Base-by-base conservation (phyloP, 202 grass and related monocot genomes). In the Setaria viridis region DNA sequence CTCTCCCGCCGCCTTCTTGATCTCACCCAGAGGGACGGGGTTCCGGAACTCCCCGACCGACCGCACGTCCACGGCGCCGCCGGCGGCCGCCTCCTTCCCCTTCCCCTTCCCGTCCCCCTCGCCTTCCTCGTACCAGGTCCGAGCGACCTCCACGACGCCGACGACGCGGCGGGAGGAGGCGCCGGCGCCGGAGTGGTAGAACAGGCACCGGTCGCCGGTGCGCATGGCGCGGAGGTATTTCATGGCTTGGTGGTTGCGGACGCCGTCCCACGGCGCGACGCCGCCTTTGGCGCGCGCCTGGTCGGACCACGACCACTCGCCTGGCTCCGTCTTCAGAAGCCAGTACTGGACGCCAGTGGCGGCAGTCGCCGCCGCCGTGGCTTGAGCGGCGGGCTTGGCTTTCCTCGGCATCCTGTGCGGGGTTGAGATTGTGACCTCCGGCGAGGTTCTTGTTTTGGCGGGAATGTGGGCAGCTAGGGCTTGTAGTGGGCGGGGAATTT, bases 241-340 rank as follows among this genome's bases (percentile, higher is more conserved):
- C 17, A 95, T 35, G 55, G 96, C 93, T 86, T 98, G 93, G 65
- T 82, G 89, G 78, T 95, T 98, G 43, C 89, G 86, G 20, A 98
- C 91, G 84, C 91, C 93, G 76, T 98, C 95, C 95, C 95, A 95
- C 87, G 87, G 86, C 51, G 86, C 90, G 4, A 92, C 64, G 70
- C 95, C 91, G 14, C 93, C 88, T n/a, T 84, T 73, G 49, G 89
- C 82, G 4, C 48, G n/a, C 11, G 39, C 82, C 91, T 98, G 96
- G 80, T 95, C 84, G 55, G 91, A 88, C 96, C 96, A 95, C 34
- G 96, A 98, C 96, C 96, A 98, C 78, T 99, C 91, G 11, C 83
- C 76, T 4, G 91, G 96, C 74, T 95, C 96, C 55, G 90, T 92
- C 93, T 94, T 99, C 41, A 99, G 85, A 14, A 99, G 76, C 96